phyloP scores from a whole-genome alignment of 1,284 basidiomycete genomes.

The Mycosarcoma maydis region DNA sequence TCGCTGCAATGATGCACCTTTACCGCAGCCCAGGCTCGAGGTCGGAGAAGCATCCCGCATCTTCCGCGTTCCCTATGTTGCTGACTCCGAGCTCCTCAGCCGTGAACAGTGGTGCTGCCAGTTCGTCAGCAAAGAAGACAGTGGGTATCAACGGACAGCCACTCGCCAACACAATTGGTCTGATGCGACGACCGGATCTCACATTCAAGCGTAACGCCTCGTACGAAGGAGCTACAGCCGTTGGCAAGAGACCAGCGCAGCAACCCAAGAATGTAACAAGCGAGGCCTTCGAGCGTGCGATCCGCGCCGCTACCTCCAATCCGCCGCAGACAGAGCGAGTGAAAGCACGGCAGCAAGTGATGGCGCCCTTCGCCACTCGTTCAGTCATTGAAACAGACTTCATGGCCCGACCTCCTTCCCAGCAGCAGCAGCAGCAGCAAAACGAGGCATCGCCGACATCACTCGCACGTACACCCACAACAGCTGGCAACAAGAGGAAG shows the following conservation, averaged over 20 bases:
- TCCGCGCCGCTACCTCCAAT: conserved; percentile 29
- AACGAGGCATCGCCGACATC: conserved; percentile 2
- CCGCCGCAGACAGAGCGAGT: conserved; percentile 31
- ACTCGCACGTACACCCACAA: conserved; percentile 5
- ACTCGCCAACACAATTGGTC: not conserved
- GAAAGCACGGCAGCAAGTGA: conserved; percentile 24
- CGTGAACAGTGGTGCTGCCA: not conserved
- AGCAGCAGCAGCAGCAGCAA: conserved; percentile 5
- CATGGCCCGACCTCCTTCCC: conserved; percentile 17
- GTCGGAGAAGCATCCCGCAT: conserved; percentile 16
- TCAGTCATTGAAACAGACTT: conserved; percentile 45
- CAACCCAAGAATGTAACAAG: conserved; percentile 18
- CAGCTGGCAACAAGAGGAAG: conserved; percentile 19
- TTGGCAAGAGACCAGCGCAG: conserved; percentile 18
- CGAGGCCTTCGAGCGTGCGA: conserved; percentile 41
- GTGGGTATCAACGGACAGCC: conserved; percentile 15
- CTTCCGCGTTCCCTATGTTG: conserved; percentile 18
- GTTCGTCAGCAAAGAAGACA: conserved; percentile 23
- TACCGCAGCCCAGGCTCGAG: conserved; percentile 26
- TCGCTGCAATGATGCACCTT: conserved; percentile 3
- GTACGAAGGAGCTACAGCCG: conserved; percentile 17
- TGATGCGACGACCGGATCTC: conserved; percentile 41
- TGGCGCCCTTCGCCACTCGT: conserved; percentile 34
- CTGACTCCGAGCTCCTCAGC: conserved; percentile 10
- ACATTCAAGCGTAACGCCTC: conserved; percentile 33